Conservation (phyloP, 2,329 filamentous ascomycete genomes). For the Lachnellula arida region DNA sequence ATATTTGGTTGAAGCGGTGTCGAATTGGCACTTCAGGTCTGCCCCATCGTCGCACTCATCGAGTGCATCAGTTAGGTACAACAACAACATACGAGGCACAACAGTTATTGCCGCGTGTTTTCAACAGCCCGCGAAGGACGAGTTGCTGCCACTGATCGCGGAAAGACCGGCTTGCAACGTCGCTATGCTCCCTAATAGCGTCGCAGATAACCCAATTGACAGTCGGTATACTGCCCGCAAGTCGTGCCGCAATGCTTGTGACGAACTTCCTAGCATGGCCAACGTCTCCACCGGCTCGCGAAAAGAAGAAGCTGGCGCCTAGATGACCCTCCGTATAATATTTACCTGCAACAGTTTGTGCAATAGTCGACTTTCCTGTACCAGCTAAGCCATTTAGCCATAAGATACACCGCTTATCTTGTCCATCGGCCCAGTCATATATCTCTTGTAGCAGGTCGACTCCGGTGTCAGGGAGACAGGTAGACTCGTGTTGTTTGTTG, state of each 20-base stretch:
- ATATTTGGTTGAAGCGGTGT: no score
- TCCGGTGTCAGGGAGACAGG: constrained; percentile 25
- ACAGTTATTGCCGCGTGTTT: no score
- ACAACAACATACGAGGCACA: no score
- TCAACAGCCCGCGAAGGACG: no score
- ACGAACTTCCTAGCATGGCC: constrained; percentile 14
- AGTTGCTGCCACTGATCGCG: constrained; percentile 41
- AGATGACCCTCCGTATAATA: constrained; percentile 12
- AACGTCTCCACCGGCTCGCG: constrained; percentile 25
- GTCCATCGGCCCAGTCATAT: constrained; percentile 16
- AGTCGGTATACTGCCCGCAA: constrained; percentile 1
- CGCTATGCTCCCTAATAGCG: constrained; percentile 1
- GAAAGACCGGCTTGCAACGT: constrained; percentile 26
- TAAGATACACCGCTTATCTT: constrained; percentile 16
- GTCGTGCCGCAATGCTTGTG: constrained; percentile 10
- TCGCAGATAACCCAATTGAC: constrained; percentile 9
- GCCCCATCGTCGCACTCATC: no score
- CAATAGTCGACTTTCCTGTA: constrained; percentile 10
- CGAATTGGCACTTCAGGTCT: no score
- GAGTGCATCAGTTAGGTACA: no score
- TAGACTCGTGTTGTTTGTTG: constrained; percentile 24
- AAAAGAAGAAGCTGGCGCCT: constrained; percentile 30
- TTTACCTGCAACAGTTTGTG: constrained; percentile 17
- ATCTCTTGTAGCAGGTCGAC: constrained; percentile 25
- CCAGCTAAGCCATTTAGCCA: constrained; percentile 35